Base-by-base conservation (phyloP, 352 stramenopile genomes). In the Pythium periplocum region DNA sequence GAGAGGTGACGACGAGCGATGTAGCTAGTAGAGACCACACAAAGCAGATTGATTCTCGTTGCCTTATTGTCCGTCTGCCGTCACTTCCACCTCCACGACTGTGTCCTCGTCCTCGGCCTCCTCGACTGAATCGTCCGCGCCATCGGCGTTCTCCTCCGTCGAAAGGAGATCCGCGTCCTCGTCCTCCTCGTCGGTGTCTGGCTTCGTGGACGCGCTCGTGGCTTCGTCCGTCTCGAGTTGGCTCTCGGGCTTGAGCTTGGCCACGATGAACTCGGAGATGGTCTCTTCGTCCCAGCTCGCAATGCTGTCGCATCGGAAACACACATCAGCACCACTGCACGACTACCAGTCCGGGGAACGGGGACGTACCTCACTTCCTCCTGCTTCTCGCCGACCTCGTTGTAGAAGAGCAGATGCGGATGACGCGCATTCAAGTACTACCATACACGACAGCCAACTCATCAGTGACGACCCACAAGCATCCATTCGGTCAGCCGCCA, bases 251-350 rank as follows among this genome's bases (percentile, higher is more conserved):
- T 73, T 59, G 43, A 90, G 35, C 52, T 90, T 90, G 6, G 73
- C 75, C 30, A 59, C 66, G 43, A 90, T 76, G 48, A 86, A 87
- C 70, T 90, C 78, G 6, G 68, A 68, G 62, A 90, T 87, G 5
- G 78, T 78, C 32, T 83, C 71, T 55, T 90, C 78, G 34, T 90
- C 75, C 78, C 78, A 90, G 46, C 77, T 71, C 39, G 75, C 72
- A 52, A 90, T 79, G 56, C 78, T 90, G 36, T 7, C 42, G 38
- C 38, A 42, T 12, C 38, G 7, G 12, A 42, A 42, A 42, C 38
- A 42, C 7, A 42, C 1, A 42, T 12, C 7, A 42, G 38, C 38
- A 12, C 7, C 38, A 8, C 7, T 12, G 7, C 7, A 42, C 38
- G 12, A 42, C 38, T 12, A 42, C 7, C 38, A 42, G 38, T 12